phyloP scores from a whole-genome alignment of 2,329 filamentous ascomycete genomes.

The Celoporthe dispersa region DNA sequence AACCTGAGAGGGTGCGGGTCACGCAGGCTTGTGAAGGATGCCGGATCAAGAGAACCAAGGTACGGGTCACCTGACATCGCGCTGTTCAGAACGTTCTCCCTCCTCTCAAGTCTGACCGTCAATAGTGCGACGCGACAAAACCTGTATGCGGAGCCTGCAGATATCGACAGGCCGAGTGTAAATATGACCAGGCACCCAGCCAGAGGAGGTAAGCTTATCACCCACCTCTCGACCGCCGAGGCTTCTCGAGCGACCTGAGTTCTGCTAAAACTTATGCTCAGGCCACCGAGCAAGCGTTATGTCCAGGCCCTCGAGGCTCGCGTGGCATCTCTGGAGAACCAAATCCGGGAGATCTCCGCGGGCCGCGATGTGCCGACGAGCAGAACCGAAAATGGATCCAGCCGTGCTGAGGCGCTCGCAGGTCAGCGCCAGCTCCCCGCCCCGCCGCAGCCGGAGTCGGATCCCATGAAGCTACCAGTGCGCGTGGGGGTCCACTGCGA shows the following conservation, averaged over 20 bases:
- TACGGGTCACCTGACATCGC: too few species aligned
- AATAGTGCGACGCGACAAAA: too few species aligned
- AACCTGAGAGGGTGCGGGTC: too few species aligned
- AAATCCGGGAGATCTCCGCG: neutral
- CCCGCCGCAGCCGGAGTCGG: too few species aligned
- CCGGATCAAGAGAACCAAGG: too few species aligned
- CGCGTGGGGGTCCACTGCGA: too few species aligned
- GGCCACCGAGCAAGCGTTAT: constrained; percentile 35
- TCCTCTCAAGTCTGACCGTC: too few species aligned
- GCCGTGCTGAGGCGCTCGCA: neutral
- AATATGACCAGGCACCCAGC: neutral
- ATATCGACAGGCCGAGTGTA: neutral
- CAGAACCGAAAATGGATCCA: neutral
- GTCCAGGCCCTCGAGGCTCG: constrained; percentile 33
- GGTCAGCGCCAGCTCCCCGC: neutral
- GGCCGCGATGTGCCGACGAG: neutral
- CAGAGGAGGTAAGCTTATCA: neutral
- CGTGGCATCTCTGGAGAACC: constrained; percentile 29
- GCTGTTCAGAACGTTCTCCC: too few species aligned
- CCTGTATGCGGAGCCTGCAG: too few species aligned
- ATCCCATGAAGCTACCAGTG: too few species aligned
- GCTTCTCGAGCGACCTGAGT: neutral
- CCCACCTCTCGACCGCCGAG: neutral
- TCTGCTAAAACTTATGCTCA: constrained; percentile 12
- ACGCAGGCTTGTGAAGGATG: too few species aligned